Base-by-base conservation (phyloP, 495 filamentous ascomycete genomes). In the Xeromyces bisporus region DNA sequence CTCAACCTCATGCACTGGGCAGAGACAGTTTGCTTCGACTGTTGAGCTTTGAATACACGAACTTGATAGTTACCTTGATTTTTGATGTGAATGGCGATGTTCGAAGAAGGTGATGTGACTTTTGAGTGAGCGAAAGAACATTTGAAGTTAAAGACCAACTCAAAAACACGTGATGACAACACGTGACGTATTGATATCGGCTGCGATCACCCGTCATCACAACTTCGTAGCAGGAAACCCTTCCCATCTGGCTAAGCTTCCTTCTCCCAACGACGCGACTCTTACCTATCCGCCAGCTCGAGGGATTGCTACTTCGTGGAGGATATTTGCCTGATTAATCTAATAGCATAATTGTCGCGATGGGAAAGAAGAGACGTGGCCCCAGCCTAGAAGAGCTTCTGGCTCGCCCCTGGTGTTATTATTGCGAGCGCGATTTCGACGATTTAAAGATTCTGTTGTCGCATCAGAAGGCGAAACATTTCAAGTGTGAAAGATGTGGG, bases 391-490 rank as follows among this genome's bases (percentile, higher is more conserved):
- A 96, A 47, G 84, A 94, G 58, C 62, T 93, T 29, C 66, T 96
- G 17, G 66, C 66, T 34, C 76, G 87, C 27, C 80, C 89, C 23
- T 96, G 85, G 85, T 97, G 89, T 62, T 97, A 93, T 56, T 97
- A 97, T 58, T 97, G 89, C 60, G 89, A 96, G 60, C 75, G 87
- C 55, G 89, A 94, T 57, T 97, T 97, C 42, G 86, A 94, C 48
- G 89, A 96, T 54, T 54, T 94, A 8, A 92, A 91, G 58, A 83
- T 96, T 36, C 72, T 97, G 29, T 91, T 93, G 38, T 78, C 77
- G 31, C 89, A 97, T 57, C 91, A 96, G 48, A 94, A 93, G 51
- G 86, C 89, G 13, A 96, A 94, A 57, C 89, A 97, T 53, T 96
- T 91, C 69, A 93, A 91, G 50, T 97, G 89, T 55, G 82, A 92